These are phyloP conservation scores for Cutaneotrichosporon sp. DNA, from an alignment of 1,284 basidiomycete species.

Conservation along the genomic window DNA sequence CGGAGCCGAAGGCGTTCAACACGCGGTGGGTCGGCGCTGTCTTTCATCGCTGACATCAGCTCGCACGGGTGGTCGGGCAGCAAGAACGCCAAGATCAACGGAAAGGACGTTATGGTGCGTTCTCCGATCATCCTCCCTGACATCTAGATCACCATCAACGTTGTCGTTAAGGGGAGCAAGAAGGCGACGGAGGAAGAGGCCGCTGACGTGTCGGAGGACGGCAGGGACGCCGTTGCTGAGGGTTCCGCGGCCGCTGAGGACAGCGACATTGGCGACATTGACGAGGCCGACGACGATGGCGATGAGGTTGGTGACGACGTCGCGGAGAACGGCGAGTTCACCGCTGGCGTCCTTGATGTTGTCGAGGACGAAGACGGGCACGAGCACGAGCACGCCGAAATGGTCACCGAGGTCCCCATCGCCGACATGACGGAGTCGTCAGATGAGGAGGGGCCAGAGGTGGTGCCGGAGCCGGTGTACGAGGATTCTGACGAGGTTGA, in stretches of 20 bases:
- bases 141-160: conserved; percentile 22
- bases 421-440: not conserved
- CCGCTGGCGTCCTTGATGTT: no score
- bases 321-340: not conserved
- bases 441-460: not conserved
- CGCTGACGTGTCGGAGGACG: not conserved
- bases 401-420: not conserved
- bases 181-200: conserved; percentile 3
- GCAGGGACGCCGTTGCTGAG: not conserved
- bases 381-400: not conserved
- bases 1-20: conserved; percentile 17
- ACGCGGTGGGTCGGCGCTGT: conserved; percentile 21
- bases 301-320: not conserved
- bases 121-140: not conserved
- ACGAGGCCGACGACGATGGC: not conserved
- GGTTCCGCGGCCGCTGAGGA: not conserved
- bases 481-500: not conserved
- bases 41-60: conserved; percentile 15
- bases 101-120: conserved; percentile 22
- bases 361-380: not conserved
- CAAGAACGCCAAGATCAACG: conserved; percentile 19
- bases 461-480: not conserved
- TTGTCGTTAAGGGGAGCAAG: conserved; percentile 22
- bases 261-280: not conserved
- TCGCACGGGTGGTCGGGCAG: conserved; percentile 27